Conservation (phyloP, 106 monocot species). For the Dendrobium catenatum region DNA sequence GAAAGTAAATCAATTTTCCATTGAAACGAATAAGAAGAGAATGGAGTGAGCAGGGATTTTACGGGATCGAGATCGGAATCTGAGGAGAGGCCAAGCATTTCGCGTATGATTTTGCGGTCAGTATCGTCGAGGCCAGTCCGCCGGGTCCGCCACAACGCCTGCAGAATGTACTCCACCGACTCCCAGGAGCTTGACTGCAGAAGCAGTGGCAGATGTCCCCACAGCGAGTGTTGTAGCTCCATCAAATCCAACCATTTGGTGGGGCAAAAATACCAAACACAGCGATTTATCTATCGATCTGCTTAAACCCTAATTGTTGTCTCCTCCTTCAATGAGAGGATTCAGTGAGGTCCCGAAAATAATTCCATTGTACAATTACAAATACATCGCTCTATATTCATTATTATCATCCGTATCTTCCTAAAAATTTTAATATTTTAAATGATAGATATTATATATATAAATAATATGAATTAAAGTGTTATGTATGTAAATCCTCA, state of each 20-base stretch:
- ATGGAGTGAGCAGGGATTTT: not conserved
- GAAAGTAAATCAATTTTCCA: not conserved
- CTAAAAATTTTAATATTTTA: too few species aligned
- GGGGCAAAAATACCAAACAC: not conserved
- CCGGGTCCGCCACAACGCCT: constrained; percentile 79
- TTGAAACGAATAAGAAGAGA: not conserved
- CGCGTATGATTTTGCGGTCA: constrained; percentile 56
- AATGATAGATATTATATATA: too few species aligned
- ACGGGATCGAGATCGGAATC: constrained; percentile 76
- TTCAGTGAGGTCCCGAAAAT: too few species aligned
- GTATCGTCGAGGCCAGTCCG: constrained; percentile 76
- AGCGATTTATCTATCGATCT: not conserved
- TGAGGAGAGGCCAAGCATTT: constrained; percentile 45
- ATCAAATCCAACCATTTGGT: not conserved
- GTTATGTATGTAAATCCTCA: too few species aligned
- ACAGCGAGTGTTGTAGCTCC: constrained; percentile 21
- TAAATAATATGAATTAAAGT: too few species aligned
- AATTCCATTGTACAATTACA: too few species aligned
- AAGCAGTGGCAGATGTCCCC: constrained; percentile 69
- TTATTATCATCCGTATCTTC: too few species aligned
- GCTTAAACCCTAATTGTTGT: not conserved
- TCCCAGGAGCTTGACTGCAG: constrained; percentile 65
- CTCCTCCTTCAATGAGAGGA: too few species aligned
- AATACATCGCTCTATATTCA: too few species aligned
- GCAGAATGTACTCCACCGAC: constrained; percentile 84